phyloP scores from a whole-genome alignment of 2,329 filamentous ascomycete genomes.

The Fusarium buxicola region DNA sequence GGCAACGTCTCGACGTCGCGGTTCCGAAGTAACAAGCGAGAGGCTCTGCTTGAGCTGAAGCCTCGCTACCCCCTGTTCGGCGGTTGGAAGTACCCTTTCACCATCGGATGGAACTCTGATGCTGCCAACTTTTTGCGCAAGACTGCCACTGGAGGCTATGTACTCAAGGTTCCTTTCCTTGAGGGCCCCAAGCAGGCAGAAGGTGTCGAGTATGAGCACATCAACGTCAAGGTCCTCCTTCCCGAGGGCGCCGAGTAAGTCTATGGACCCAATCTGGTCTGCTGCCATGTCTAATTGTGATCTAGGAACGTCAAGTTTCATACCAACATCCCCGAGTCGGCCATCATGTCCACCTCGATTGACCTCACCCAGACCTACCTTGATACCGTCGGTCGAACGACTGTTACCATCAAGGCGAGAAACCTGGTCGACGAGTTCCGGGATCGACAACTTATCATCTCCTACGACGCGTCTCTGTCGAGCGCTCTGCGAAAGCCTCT shows the following conservation, averaged over 20 bases:
- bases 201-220: constrained; percentile 85
- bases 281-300: constrained; percentile 51
- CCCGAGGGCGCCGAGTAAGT: constrained; percentile 90
- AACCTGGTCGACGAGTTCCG: constrained; percentile 93
- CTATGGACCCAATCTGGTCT: not conserved
- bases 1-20: constrained; percentile 95
- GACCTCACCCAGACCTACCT: constrained; percentile 88
- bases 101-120: constrained; percentile 94
- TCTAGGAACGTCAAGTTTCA: constrained; percentile 81
- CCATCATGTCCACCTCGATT: constrained; percentile 68
- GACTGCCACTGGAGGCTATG: constrained; percentile 74
- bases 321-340: constrained; percentile 74
- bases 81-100: constrained; percentile 98
- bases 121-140: constrained; percentile 80
- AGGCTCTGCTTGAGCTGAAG: constrained; percentile 89
- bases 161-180: constrained; percentile 91
- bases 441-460: constrained; percentile 84
- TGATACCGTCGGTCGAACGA: constrained; percentile 90
- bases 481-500: constrained; percentile 88
- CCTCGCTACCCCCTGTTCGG: constrained; percentile 97
- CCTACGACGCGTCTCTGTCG: constrained; percentile 84
- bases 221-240: constrained; percentile 84
- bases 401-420: constrained; percentile 80
- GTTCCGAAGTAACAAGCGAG: constrained; percentile 81
- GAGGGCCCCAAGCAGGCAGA: constrained; percentile 90